Evolutionary conservation across 1,284 basidiomycete species (phyloP), one percentile per base, ranked within the genome.

Genomic region (Microbotryum saponariae): DNA sequence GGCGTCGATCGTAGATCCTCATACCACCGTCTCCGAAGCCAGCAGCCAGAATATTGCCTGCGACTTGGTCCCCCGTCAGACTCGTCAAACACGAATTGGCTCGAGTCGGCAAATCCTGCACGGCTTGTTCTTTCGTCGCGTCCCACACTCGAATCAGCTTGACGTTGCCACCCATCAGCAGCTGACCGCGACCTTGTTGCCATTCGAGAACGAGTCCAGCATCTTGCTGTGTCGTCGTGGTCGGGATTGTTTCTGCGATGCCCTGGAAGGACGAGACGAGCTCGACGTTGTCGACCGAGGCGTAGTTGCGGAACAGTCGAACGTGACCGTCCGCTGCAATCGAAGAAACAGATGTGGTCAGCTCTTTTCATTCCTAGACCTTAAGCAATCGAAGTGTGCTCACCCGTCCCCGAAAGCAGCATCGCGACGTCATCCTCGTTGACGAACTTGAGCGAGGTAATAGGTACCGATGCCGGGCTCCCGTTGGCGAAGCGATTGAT

Each of bases 361-460:
- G 56, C 51, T 14, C 37, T 6, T 18, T 42, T 16, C 14, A 14
- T 42, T 6, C 37, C 16, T 42, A 18, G 6, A 42, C 16, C 14
- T 16, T 42, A 1, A 42, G 5, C 37, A 12, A 42, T 21, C 16
- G 58, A 58, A 55, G 27, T 76, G n/a, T 37, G 42, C 64, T 69
- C 73, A 91, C 91, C 85, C 58, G 92, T 87, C 9, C 86, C 91
- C 48, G 89, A 87, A 59, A 98, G 78, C 64, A 98, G 85, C 62
- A 97, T 84, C 1, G 91, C 91, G 23, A 91, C 88, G 14, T 91
- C 88, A 64, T 96, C 92, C 76, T 98, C 91, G 74, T 98, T 97
- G 76, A 98, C 90, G 73, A 97, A 87, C 59, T 90, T 82, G n/a
- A 97, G 77, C 2, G 88, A 86, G 0, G 94, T 96, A 66, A 97